Base-by-base conservation (phyloP, 2,329 filamentous ascomycete genomes). In the Sporothrix protearum region DNA sequence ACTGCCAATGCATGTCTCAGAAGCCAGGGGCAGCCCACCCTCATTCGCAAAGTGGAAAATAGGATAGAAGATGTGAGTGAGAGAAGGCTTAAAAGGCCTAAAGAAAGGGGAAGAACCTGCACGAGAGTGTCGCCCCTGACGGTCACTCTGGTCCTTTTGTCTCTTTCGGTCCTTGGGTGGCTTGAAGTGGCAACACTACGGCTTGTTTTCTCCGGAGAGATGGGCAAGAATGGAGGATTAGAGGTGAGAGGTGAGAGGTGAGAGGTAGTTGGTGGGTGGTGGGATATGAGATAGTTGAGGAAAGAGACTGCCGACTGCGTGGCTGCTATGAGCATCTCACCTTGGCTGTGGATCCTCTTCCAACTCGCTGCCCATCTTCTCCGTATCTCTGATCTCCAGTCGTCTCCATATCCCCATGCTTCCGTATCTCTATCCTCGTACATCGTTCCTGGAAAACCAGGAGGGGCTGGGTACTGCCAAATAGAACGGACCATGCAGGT, bases 1-100 rank as follows among this genome's bases (percentile, higher is more conserved):
- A 53, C 22, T 14, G 22, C 49, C 49, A 28, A 64, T 64, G 36
- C 36, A 45, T 64, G 59, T 64, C 59, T 64, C 59, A 64, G 59
- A 39, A 10, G 12, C 59, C 55, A 59, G 59, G 36, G 59, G 59
- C 59, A 45, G 36, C 59, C n/a, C 36, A 28, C n/a, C 59, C 36
- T 45, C 59, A 28, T 12, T 12, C 19, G n/a, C 22, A 16, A 45
- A 45, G 19, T 42, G 49, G 22, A 28, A 53, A 53, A 14, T 25
- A 53, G 22, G 49, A 7, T 28, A 22, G 22, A 10, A 25, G 3
- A 2, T n/a, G 19, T 47, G 42, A 3, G 42, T 19, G 42, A 47
- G 42, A 47, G 14, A 6, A 47, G 3, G 14, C 42, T 14, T 19
- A 19, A 47, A 14, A 47, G 42, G 14, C 42, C 42, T 47, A 47